Conservation (phyloP, 495 filamentous ascomycete genomes). For the Aspergillus baeticus region DNA sequence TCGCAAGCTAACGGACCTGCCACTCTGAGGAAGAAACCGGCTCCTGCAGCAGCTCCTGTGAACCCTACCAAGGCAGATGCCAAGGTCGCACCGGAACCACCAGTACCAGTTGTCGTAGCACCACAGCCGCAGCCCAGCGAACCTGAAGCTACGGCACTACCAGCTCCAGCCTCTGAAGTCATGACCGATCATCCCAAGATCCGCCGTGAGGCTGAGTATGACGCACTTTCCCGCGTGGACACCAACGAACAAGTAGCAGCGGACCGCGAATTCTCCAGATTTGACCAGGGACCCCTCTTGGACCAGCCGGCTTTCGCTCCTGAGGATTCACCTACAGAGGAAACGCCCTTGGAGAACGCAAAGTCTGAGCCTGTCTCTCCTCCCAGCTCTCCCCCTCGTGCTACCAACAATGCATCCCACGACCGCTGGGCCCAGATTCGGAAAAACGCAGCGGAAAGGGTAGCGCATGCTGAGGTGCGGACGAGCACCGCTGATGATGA, state of each 20-base stretch:
- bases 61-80: slow-evolving; percentile 15
- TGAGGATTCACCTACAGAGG: slow-evolving; percentile 52
- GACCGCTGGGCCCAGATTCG: slow-evolving; percentile 94
- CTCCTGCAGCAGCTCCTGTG: slow-evolving; percentile 25
- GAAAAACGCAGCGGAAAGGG: slow-evolving; percentile 86
- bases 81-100: background rate
- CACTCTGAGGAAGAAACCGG: slow-evolving; percentile 39
- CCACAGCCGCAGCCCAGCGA: slow-evolving; percentile 25
- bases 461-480: slow-evolving; percentile 54
- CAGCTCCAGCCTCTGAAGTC: slow-evolving; percentile 10
- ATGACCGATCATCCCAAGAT: slow-evolving; percentile 45
- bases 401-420: slow-evolving; percentile 34
- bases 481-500: slow-evolving; percentile 65
- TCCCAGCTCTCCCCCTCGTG: background rate
- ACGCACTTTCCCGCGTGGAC: slow-evolving; percentile 58
- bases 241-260: slow-evolving; percentile 65
- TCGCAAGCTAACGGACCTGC: slow-evolving; percentile 32
- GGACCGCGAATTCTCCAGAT: slow-evolving; percentile 73
- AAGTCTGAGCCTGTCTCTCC: slow-evolving; percentile 13
- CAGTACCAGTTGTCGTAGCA: slow-evolving; percentile 2
- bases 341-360: slow-evolving; percentile 23
- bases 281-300: slow-evolving; percentile 84
- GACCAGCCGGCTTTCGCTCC: slow-evolving; percentile 87
- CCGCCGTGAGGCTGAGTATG: slow-evolving; percentile 48
- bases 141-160: background rate